phyloP scores from a whole-genome alignment of 441 rosid species.

The Kokia cookei region DNA sequence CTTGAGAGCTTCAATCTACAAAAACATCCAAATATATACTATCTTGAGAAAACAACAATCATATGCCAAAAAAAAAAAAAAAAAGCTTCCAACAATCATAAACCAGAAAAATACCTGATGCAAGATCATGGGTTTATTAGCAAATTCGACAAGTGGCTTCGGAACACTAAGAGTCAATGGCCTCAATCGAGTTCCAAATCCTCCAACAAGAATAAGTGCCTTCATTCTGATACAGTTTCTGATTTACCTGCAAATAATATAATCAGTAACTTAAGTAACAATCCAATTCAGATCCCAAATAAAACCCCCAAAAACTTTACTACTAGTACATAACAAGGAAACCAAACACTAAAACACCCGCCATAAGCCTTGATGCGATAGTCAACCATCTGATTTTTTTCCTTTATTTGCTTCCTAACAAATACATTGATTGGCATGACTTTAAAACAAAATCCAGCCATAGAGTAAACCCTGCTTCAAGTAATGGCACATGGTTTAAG shows the following conservation, averaged over 20 bases:
- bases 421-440: background rate
- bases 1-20: conserved; percentile 93
- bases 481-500: background rate
- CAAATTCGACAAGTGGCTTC: conserved; percentile 95
- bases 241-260: conserved; percentile 33
- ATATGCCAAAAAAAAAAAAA: background rate
- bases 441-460: background rate
- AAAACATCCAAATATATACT: conserved; percentile 5
- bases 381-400: no score
- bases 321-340: background rate
- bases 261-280: conserved; percentile 14
- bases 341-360: background rate
- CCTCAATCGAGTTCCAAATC: conserved; percentile 96
- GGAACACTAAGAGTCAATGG: conserved; percentile 96
- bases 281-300: background rate
- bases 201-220: conserved; percentile 99
- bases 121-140: conserved; percentile 96
- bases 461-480: conserved; percentile 1
- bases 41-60: background rate
- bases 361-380: no score
- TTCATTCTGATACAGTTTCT: conserved; percentile 54
- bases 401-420: background rate
- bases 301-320: background rate
- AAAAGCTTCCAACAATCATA: background rate
- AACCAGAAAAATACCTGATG: conserved; percentile 62